Base-by-base conservation (phyloP, 495 filamentous ascomycete genomes). In the Aspergillus saccharolyticus region DNA sequence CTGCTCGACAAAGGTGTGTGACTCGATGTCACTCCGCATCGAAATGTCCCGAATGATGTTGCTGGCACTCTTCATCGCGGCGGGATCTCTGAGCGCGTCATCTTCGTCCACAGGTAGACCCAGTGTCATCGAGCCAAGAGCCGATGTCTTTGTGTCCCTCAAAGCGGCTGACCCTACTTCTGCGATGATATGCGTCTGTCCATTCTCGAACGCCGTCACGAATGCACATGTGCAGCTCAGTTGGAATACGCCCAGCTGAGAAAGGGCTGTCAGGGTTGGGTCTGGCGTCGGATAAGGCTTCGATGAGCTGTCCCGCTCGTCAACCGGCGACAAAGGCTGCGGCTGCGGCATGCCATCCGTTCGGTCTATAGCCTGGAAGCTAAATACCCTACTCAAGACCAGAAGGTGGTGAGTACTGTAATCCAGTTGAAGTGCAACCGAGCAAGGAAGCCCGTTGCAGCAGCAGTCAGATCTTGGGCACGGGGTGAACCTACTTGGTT, bases 211-310 rank as follows among this genome's bases (percentile, higher is more conserved):
- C 22, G 88, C 69, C 0, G 78, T 80, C 18, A 86, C 74, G 54
- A 86, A 73, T 9, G 69, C 74, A 5, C 80, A 78, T 42, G 71
- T 72, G 28, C 73, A 75, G 33, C 78, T 71, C 42, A 85, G 63
- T 15, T 80, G 76, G 53, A 80, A 74, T 39, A 78, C 69, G 0
- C 80, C 83, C n/a, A 88, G 70, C 65, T 88, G 84, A 9, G 83
- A 75, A 55, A 89, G 78, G 1, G 82, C 81, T 0, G 81, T 80
- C 4, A 89, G 69, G 18, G 77, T 77, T 7, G 78, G 74, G 59
- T 89, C 86, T 4, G 65, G 64, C 19, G 72, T 74, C 8, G 66
- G 55, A 8, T 52, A 39, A 19, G 43, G 17, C 45, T 25, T 17
- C 18, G 22, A 10, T 19, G 44, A 39, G n/a, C 16, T 16, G 8